Base-by-base conservation (phyloP, 306 rosid genomes). In the Fragaria vesca region DNA sequence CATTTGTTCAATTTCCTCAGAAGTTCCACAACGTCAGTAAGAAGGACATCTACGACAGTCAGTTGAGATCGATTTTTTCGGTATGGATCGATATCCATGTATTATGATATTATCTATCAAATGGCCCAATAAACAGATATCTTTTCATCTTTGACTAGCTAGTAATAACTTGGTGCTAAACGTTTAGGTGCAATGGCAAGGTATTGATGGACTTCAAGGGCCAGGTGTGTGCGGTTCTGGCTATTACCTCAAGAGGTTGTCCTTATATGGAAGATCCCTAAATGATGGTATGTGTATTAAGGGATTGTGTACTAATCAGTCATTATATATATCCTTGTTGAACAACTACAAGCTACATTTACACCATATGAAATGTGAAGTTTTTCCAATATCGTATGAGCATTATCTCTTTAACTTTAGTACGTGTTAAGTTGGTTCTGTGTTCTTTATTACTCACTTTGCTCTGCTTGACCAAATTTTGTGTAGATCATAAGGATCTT, bases 1-100 rank as follows among this genome's bases (percentile, higher is more conserved):
- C 92, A 52, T 82, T 89, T 48, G 97, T 91, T 77, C 97, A 91
- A 55, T 91, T 89, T 78, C 97, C 94, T 75, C 92, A 85, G 70
- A 86, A 51, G 69, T 91, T 89, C 74, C 82, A 82, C 70, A 81
- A 83, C 51, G 75, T 89, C 60, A 81, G 86, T 65, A 80, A 80
- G 68, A 81, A 86, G 46, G 94, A 91, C 78, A 88, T 89, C 55
- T 91, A 91, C 80, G 91, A 88, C n/a, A 82, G 92, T 70, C 87
- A 85, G 76, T 13, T 80, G 52, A 89, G 94, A 82, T 82, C 85
- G 6, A 0, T 24, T 38, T 86, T 78, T 73, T 68, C 75, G 36
- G 92, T 90, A 77, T 12, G 88, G 42, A 77, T 12, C 6, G 58
- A 3, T 51, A 51, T 47, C 5, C 51, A 47, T 47, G 15, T 47